Base-by-base conservation (phyloP, 306 rosid genomes). In the Cucumis hystrix region DNA sequence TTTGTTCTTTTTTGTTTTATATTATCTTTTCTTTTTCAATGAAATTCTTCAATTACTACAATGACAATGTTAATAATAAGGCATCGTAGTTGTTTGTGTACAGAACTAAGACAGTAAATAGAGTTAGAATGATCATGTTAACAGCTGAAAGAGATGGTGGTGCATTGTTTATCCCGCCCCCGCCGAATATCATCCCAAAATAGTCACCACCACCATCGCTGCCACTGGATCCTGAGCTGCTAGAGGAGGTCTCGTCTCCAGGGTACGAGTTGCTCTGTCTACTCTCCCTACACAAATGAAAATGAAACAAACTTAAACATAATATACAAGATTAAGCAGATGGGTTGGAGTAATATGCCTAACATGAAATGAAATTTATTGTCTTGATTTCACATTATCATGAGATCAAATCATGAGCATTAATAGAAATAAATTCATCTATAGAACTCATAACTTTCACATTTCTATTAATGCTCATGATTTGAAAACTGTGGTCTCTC, bases 131-230 rank as follows among this genome's bases (percentile, higher is more conserved):
- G 37, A 85, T 64, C 40, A 89, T 39, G 77, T 80, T 69, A 74
- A 82, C 25, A 63, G 87, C 72, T 30, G 82, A 78, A 14, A 80
- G 62, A 33, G 80, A 67, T 75, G 89, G 68, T 51, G 82, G 82
- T 80, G 87, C 85, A 82, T 81, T 81, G 40, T 35, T 49, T 12
- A 20, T 78, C 20, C 83, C 79, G 49, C 86, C 87, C 55, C 84
- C 87, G 40, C 83, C 87, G 65, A 96, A 91, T 80, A 92, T 88
- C 96, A 92, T 91, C 56, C 97, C 97, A 21, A 92, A 92, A 80
- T 80, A 88, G 87, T 89, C 93, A 0, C 86, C 97, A 39, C 81
- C 90, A 11, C 74, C 85, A 52, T 81, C 78, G 78, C 78, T 47
- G 68, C 90, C 81, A 84, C 91, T 47, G 4, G 82, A 85, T 37